Base-by-base conservation (phyloP, 1,284 basidiomycete species). In the Malassezia brasiliensis region DNA sequence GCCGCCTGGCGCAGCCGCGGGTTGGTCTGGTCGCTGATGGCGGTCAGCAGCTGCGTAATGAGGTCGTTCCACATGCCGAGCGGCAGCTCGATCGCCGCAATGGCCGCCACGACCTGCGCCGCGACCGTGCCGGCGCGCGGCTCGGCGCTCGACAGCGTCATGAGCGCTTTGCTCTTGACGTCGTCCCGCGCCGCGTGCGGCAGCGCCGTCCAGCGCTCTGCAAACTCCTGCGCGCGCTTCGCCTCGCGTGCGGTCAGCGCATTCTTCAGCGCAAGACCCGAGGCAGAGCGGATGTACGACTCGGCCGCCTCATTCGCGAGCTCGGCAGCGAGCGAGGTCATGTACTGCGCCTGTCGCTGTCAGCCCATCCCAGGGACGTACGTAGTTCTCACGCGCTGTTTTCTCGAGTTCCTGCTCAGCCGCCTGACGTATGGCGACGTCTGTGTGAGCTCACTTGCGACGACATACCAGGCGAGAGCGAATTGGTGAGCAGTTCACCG, bases 231-330 rank as follows among this genome's bases (percentile, higher is more conserved):
- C 25, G 63, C 59, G 12, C 90, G 83, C 52, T 82, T 77, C 19
- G 78, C 74, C 62, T 96, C 91, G 69, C 89, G 81, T 59, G 91
- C 89, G 39, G 85, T 83, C 56, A 99, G 79, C 57, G 90, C 84
- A 76, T 99, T 99, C 83, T 98, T 99, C 78, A 99, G 81, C 17
- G 91, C 91, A 49, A 99, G 81, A 76, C 90, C 91, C 22, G 94
- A 90, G 15, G 93, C 90, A 71, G 89, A 91, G 65, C 93, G 82
- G 50, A 94, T 83, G 76, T 89, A 85, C 36, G 84, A 47, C 17
- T 57, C 54, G 8, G 65, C 59, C 2, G 53, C 38, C 48, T 70
- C 70, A 53, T 62, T 69, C 53, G 67, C 65, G 30, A 74, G 52
- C 50, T 70, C 69, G 8, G 55, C 53, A n/a, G 68, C 66, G 34